Evolutionary conservation across 164 flowering plant species (phyloP).

Genomic region (Akebia trifoliata): DNA sequence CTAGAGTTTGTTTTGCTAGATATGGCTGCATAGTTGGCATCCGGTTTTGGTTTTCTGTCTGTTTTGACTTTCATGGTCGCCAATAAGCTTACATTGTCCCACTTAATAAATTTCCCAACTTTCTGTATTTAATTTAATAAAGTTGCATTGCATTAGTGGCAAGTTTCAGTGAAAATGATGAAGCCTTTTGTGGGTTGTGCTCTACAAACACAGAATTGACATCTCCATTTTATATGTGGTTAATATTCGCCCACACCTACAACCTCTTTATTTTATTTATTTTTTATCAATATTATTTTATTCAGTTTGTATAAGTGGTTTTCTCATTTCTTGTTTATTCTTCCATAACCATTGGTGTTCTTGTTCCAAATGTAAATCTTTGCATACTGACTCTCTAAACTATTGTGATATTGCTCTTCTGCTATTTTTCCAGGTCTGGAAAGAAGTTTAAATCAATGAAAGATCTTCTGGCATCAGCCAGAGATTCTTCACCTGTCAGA

Average conservation of each 20-base stretch:
- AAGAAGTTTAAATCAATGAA: conserved; percentile 59
- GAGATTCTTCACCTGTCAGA: conserved; percentile 67
- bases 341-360: background rate
- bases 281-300: too few relatives aligned
- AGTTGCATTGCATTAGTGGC: background rate
- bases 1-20: too few relatives aligned
- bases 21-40: too few relatives aligned
- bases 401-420: background rate
- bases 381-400: background rate
- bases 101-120: too few relatives aligned
- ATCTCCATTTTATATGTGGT: too few relatives aligned
- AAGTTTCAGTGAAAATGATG: background rate
- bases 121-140: background rate
- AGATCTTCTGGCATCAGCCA: conserved; percentile 55
- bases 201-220: background rate
- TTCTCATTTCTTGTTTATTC: too few relatives aligned
- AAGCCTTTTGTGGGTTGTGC: background rate
- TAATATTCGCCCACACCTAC: background rate
- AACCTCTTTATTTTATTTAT: background rate
- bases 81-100: too few relatives aligned
- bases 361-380: background rate
- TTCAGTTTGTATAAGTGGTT: too few relatives aligned
- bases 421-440: conserved; percentile 42
- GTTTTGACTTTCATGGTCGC: too few relatives aligned
- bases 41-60: too few relatives aligned